Percentiles rank a stretch among this genome's conserved stretches.
Conservation (phyloP, 2,329 filamentous ascomycete species). For the Paecilomyces variotii region DNA sequence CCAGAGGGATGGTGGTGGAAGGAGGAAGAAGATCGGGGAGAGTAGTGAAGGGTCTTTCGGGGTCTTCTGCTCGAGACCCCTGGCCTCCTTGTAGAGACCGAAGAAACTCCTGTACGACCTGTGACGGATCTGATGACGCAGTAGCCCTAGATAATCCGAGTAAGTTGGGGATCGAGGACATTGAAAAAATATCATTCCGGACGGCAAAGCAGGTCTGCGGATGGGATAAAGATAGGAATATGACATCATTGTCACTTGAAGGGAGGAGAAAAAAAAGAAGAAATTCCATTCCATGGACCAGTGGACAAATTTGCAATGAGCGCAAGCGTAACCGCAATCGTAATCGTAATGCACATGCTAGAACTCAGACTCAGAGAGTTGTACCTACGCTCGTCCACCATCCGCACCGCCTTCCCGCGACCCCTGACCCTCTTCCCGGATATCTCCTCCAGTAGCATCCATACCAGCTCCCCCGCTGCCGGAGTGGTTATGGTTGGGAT, state of each 20-base stretch:
- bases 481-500: slow-evolving; percentile 49
- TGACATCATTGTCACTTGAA: background rate
- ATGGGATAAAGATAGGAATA: background rate
- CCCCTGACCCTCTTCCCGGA: slow-evolving; percentile 80
- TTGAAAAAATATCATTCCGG: background rate
- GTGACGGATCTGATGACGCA: slow-evolving; percentile 60
- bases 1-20: slow-evolving; percentile 66
- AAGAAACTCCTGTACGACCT: slow-evolving; percentile 80
- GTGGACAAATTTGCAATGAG: background rate
- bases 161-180: slow-evolving; percentile 1
- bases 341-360: slow-evolving; percentile 6
- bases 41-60: slow-evolving; percentile 67
- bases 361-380: slow-evolving; percentile 30
- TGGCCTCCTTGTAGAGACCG: slow-evolving; percentile 63
- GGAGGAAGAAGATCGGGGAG: slow-evolving; percentile 79
- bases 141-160: slow-evolving; percentile 45
- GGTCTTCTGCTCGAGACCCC: slow-evolving; percentile 36
- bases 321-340: slow-evolving; percentile 3
- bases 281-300: background rate
- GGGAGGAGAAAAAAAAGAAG: background rate
- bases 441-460: slow-evolving; percentile 81
- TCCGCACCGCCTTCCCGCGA: slow-evolving; percentile 90
- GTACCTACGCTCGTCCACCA: slow-evolving; percentile 98
- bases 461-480: slow-evolving; percentile 72
- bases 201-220: background rate